These are phyloP conservation scores for Diaporthe sp. DNA, from an alignment of 2,329 filamentous ascomycete species.

Conservation along the genomic window DNA sequence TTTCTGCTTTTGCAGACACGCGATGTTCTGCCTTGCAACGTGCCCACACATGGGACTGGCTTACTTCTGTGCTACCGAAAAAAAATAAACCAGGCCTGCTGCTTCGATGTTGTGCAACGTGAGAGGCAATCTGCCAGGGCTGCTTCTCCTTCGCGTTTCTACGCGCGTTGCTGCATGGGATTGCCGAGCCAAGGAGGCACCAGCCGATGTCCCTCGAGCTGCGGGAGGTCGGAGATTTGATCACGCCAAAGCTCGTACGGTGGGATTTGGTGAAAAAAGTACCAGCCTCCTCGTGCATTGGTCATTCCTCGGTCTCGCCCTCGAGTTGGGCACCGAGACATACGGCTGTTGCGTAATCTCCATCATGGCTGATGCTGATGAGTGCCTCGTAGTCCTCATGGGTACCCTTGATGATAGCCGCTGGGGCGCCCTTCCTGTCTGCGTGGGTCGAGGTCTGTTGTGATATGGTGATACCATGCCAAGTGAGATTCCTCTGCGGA, in stretches of 20 bases:
- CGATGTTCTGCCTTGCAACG: not conserved
- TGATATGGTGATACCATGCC: slow-evolving; percentile 69
- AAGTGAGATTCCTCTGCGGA: slow-evolving; percentile 67
- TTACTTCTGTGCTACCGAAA: not conserved
- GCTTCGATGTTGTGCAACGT: slow-evolving; percentile 19
- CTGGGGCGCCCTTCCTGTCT: slow-evolving; percentile 29
- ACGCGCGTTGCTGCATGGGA: not conserved
- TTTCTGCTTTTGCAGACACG: slow-evolving; percentile 19
- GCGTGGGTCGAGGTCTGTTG: slow-evolving; percentile 29
- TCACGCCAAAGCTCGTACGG: not conserved
- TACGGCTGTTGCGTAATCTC: slow-evolving; percentile 81
- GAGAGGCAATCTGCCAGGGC: slow-evolving; percentile 24
- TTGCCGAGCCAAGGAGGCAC: not conserved
- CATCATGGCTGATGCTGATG: slow-evolving; percentile 90
- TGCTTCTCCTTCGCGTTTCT: not conserved
- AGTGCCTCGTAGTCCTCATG: slow-evolving; percentile 62
- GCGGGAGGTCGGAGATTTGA: slow-evolving; percentile 7
- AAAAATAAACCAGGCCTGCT: slow-evolving; percentile 4
- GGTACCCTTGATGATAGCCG: slow-evolving; percentile 40
- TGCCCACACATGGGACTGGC: not conserved
- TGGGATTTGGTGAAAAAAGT: not conserved
- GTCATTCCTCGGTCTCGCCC: not conserved
- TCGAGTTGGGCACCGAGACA: slow-evolving; percentile 65
- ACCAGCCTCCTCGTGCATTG: not conserved
- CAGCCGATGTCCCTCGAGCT: not conserved